phyloP scores from a whole-genome alignment of 129 eudicot genomes.

The Kitagawia praeruptora region DNA sequence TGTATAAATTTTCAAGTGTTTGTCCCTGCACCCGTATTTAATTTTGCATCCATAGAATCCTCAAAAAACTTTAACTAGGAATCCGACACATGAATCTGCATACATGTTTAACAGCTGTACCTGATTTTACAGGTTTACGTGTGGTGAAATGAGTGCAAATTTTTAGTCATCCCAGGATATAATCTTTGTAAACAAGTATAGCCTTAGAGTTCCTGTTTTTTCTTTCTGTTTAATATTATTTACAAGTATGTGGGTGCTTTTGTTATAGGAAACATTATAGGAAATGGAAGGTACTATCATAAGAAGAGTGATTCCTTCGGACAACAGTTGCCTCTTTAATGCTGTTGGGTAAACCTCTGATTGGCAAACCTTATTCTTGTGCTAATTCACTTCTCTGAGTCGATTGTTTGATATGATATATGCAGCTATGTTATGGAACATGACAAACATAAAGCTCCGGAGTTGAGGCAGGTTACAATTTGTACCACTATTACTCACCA shows the following conservation, averaged over 20 bases:
- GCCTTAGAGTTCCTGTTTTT: background rate
- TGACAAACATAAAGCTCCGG: constrained; percentile 73
- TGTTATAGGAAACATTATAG: too few species aligned
- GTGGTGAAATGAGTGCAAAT: background rate
- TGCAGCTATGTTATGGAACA: constrained; percentile 89
- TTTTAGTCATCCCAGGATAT: background rate
- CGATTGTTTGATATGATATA: background rate
- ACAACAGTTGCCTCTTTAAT: constrained; percentile 93
- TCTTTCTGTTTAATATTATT: background rate
- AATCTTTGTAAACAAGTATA: background rate
- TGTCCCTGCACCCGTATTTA: background rate
- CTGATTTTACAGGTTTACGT: background rate
- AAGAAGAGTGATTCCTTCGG: constrained; percentile 92
- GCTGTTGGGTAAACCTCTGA: constrained; percentile 70
- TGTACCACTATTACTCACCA: background rate
- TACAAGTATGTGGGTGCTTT: background rate
- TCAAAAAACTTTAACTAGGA: background rate
- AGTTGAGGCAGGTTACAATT: constrained; percentile 70
- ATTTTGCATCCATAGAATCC: background rate
- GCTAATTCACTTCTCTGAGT: background rate
- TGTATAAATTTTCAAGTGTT: background rate
- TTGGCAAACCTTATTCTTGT: constrained; percentile 3
- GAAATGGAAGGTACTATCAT: constrained; percentile 78
- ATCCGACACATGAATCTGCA: background rate
- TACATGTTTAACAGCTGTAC: background rate